Percentiles rank a stretch among this genome's conserved stretches.
Evolutionary conservation across 1,284 basidiomycete species (phyloP).

Genomic region (Neotropicomus parvogracilis): DNA sequence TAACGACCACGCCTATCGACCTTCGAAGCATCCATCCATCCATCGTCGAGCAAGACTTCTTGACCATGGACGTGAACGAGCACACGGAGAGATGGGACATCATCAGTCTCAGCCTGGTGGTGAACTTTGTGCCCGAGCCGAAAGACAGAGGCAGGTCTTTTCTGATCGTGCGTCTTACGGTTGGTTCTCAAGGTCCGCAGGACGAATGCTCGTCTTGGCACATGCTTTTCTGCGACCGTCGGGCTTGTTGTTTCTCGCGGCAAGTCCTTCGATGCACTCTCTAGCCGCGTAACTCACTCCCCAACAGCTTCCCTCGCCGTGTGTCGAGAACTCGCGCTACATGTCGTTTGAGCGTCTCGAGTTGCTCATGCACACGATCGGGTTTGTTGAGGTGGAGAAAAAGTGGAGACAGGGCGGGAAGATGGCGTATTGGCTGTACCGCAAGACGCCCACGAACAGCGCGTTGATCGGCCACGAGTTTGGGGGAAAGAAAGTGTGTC

Average conservation of each 20-base stretch:
- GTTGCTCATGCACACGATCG: slow-evolving; percentile 57
- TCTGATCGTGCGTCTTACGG: neutral
- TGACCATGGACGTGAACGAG: slow-evolving; percentile 51
- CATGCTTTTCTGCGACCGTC: slow-evolving; percentile 54
- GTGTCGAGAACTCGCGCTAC: slow-evolving; percentile 81
- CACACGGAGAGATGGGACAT: slow-evolving; percentile 64
- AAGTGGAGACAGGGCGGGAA: slow-evolving; percentile 66
- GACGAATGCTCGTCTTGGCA: slow-evolving; percentile 69
- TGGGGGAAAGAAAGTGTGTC: slow-evolving; percentile 55
- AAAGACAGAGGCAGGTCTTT: slow-evolving; percentile 62
- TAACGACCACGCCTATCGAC: slow-evolving; percentile 73
- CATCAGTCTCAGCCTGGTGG: slow-evolving; percentile 79
- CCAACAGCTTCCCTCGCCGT: slow-evolving; percentile 72
- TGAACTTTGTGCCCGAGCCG: slow-evolving; percentile 83
- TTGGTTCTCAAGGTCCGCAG: slow-evolving; percentile 36
- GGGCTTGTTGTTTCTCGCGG: slow-evolving; percentile 72
- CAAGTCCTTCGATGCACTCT: slow-evolving; percentile 34
- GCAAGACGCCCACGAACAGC: slow-evolving; percentile 34
- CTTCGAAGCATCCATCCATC: slow-evolving; percentile 74
- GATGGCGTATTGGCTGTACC: slow-evolving; percentile 75
- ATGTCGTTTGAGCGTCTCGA: slow-evolving; percentile 57
- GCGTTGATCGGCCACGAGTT: slow-evolving; percentile 32
- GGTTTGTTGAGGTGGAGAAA: slow-evolving; percentile 58
- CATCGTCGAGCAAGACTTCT: slow-evolving; percentile 80
- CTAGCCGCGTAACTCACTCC: slow-evolving; percentile 1